These are phyloP conservation scores for Cardamine resedifolia DNA, from an alignment of 345 rosid genomes.

Conservation along the genomic window DNA sequence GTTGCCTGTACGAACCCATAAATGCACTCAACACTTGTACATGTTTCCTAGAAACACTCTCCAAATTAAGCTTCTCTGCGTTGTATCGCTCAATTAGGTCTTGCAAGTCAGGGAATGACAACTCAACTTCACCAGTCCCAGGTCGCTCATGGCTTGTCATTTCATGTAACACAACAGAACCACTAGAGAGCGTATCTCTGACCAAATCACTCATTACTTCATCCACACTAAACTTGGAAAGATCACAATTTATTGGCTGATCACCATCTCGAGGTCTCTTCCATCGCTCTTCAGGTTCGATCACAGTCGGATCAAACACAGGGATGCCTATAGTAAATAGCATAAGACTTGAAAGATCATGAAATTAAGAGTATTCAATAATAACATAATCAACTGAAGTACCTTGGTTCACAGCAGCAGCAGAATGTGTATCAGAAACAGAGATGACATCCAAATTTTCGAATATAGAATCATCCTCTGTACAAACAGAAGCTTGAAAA, in stretches of 20 bases:
- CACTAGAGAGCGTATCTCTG: constrained; percentile 16
- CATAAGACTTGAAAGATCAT: not conserved
- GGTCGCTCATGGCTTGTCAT: not conserved
- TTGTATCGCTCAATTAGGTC: constrained; percentile 30
- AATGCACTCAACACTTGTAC: constrained; percentile 34
- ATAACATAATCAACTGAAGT: not conserved
- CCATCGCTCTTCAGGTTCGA: not conserved
- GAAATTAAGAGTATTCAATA: not conserved
- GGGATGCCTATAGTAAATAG: not conserved
- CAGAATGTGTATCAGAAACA: constrained; percentile 14
- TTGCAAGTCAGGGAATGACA: constrained; percentile 22
- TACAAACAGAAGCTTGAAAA: constrained; percentile 4
- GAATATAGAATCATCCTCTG: not conserved
- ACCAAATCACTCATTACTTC: constrained; percentile 14
- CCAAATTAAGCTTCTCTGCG: constrained; percentile 30
- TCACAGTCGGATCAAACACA: not conserved
- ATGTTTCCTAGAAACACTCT: constrained; percentile 37
- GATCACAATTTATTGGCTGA: constrained; percentile 16
- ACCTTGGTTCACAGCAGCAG: constrained; percentile 17
- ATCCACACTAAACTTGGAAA: constrained; percentile 10
- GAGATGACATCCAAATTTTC: not conserved
- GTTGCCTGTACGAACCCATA: constrained; percentile 20
- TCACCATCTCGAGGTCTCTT: constrained; percentile 14
- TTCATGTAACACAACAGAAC: constrained; percentile 1
- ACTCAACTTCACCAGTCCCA: constrained; percentile 22